These are phyloP conservation scores for Ilyonectria robusta DNA, from an alignment of 2,329 filamentous ascomycete genomes.

Conservation along the genomic window DNA sequence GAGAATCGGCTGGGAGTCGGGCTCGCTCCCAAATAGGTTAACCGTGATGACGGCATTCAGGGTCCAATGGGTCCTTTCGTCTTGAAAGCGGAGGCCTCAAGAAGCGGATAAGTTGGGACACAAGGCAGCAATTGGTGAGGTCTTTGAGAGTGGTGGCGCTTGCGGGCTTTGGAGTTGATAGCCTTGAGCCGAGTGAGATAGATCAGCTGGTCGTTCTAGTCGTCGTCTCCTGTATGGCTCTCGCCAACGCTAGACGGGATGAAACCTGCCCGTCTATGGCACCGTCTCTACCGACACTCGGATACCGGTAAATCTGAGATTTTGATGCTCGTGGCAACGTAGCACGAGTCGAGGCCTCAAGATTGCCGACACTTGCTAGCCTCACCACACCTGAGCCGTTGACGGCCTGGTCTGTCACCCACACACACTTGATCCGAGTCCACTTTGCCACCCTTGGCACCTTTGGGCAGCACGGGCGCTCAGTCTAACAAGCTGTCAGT, in stretches of 20 bases:
- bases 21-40: slow-evolving; percentile 1
- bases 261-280: too few relatives aligned
- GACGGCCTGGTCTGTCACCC: background rate
- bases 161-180: background rate
- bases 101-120: background rate
- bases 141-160: background rate
- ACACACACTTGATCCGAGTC: background rate
- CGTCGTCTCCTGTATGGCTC: too few relatives aligned
- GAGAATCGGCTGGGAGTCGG: background rate
- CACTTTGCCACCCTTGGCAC: background rate
- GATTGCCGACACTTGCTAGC: background rate
- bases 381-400: background rate
- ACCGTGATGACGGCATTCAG: slow-evolving; percentile 12
- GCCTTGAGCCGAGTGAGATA: too few relatives aligned
- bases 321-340: background rate
- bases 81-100: background rate
- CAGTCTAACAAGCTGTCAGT: background rate
- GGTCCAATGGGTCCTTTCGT: slow-evolving; percentile 4
- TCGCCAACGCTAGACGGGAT: too few relatives aligned
- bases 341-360: background rate
- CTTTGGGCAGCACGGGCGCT: background rate
- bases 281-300: too few relatives aligned
- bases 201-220: too few relatives aligned
- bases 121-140: background rate
- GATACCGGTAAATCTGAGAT: background rate